Evolutionary conservation across 768 basidiomycete species (phyloP).

Genomic region (Vararia minispora): DNA sequence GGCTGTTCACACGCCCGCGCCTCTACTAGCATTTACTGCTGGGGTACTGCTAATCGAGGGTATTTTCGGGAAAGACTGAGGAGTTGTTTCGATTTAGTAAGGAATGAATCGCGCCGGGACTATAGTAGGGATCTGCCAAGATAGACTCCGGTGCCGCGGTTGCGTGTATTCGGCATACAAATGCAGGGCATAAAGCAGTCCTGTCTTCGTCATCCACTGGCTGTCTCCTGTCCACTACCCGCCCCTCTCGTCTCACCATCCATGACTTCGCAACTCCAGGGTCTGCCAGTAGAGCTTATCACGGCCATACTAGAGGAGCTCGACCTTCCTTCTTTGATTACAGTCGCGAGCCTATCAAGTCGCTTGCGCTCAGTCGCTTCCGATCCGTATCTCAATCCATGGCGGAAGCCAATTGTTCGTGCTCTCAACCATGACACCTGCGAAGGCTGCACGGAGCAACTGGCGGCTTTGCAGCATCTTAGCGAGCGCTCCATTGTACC

Average conservation of each 20-base stretch:
- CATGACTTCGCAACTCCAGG: constrained; percentile 24
- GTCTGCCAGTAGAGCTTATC: constrained; percentile 68
- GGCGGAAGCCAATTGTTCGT: constrained; percentile 60
- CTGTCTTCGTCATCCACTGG: too few species aligned
- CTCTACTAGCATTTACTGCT: too few species aligned
- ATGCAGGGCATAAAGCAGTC: too few species aligned
- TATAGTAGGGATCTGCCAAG: constrained; percentile 2
- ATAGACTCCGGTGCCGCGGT: not conserved
- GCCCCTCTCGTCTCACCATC: constrained; percentile 1
- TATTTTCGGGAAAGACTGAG: too few species aligned
- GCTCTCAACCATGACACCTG: constrained; percentile 37
- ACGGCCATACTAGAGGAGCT: constrained; percentile 62
- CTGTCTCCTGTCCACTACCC: not conserved
- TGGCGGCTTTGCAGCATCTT: constrained; percentile 50
- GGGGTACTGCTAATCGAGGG: too few species aligned
- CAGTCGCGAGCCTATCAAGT: constrained; percentile 48
- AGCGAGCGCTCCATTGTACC: constrained; percentile 56
- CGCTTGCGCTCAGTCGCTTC: constrained; percentile 46
- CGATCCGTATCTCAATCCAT: constrained; percentile 59
- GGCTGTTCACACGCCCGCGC: too few species aligned
- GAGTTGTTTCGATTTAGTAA: too few species aligned
- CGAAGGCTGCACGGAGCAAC: constrained; percentile 32
- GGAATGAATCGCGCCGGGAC: not conserved
- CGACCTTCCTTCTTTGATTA: constrained; percentile 48
- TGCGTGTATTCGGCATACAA: too few species aligned